Conservation (phyloP, 768 basidiomycete species). For the Cantharellus cinnabarinus region DNA sequence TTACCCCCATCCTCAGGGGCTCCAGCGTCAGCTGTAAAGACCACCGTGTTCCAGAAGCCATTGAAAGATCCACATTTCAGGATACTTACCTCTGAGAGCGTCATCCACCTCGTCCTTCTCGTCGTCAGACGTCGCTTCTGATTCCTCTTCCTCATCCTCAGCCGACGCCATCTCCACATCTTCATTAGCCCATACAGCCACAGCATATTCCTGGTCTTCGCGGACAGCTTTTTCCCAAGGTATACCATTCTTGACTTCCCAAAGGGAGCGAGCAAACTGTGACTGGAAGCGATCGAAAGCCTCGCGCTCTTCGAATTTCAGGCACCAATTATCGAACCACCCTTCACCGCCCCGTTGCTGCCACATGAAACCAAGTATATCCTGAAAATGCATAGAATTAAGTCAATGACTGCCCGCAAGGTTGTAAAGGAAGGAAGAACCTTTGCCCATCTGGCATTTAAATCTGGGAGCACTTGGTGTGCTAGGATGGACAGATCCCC, state of each 20-base stretch:
- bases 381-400: constrained; percentile 1
- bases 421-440: constrained; percentile 5
- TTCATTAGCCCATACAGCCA: constrained; percentile 31
- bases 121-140: constrained; percentile 14
- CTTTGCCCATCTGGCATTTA: constrained; percentile 26
- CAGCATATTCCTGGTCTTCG: constrained; percentile 75
- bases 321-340: constrained; percentile 57
- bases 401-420: constrained; percentile 11
- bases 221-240: constrained; percentile 48
- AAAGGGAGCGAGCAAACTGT: constrained; percentile 47
- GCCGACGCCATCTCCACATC: constrained; percentile 79
- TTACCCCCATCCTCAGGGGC: constrained; percentile 34
- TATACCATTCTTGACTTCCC: constrained; percentile 57
- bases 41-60: constrained; percentile 12
- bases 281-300: constrained; percentile 39
- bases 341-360: constrained; percentile 30
- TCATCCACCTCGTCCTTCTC: constrained; percentile 48
- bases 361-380: constrained; percentile 73
- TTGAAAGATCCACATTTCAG: neutral
- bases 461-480: constrained; percentile 42
- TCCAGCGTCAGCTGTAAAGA: constrained; percentile 10
- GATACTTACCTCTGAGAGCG: constrained; percentile 15
- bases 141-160: constrained; percentile 44
- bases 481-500: constrained; percentile 30
- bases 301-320: constrained; percentile 40